A percentile compares a stretch with the other conserved stretches of the same genome.
phyloP scores from a whole-genome alignment of 768 basidiomycete genomes.

The Russula olivacea region DNA sequence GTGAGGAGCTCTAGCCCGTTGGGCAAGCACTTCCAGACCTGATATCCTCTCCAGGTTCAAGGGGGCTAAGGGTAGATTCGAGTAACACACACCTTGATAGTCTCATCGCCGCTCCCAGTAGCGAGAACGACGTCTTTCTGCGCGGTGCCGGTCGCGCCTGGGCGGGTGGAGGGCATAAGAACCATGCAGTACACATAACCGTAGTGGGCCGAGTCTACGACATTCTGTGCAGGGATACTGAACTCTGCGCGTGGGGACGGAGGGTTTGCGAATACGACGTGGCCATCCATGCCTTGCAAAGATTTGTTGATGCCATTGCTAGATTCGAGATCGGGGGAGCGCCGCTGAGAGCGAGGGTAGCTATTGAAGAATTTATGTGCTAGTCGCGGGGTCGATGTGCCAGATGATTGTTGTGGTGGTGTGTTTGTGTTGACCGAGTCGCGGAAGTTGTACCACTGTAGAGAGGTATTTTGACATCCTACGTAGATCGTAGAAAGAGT shows the following conservation, averaged over 20 bases:
- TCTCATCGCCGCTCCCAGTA: slow-evolving; percentile 88
- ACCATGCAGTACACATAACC: slow-evolving; percentile 90
- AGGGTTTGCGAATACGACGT: slow-evolving; percentile 27
- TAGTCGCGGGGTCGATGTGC: slow-evolving; percentile 36
- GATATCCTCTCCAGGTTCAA: neutral
- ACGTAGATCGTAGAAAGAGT: slow-evolving; percentile 67
- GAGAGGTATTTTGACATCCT: slow-evolving; percentile 88
- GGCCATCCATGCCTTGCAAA: slow-evolving; percentile 26
- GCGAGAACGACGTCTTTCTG: slow-evolving; percentile 46
- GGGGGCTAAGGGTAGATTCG: no score
- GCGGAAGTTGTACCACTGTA: slow-evolving; percentile 79
- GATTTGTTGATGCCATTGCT: slow-evolving; percentile 43
- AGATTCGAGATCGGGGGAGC: slow-evolving; percentile 61
- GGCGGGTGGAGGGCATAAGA: slow-evolving; percentile 38
- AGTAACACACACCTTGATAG: slow-evolving; percentile 58
- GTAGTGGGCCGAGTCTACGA: slow-evolving; percentile 85
- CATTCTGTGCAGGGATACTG: slow-evolving; percentile 58
- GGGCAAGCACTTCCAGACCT: slow-evolving; percentile 64
- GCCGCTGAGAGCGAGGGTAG: slow-evolving; percentile 67
- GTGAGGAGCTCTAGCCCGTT: slow-evolving; percentile 47
- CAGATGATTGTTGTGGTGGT: slow-evolving; percentile 20
- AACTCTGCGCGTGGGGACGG: slow-evolving; percentile 38
- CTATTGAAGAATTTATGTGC: slow-evolving; percentile 92
- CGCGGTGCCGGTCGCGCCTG: slow-evolving; percentile 34
- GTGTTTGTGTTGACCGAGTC: slow-evolving; percentile 1